Evolutionary conservation across 257 asterid genomes (phyloP).

Genomic region (Striga asiatica): DNA sequence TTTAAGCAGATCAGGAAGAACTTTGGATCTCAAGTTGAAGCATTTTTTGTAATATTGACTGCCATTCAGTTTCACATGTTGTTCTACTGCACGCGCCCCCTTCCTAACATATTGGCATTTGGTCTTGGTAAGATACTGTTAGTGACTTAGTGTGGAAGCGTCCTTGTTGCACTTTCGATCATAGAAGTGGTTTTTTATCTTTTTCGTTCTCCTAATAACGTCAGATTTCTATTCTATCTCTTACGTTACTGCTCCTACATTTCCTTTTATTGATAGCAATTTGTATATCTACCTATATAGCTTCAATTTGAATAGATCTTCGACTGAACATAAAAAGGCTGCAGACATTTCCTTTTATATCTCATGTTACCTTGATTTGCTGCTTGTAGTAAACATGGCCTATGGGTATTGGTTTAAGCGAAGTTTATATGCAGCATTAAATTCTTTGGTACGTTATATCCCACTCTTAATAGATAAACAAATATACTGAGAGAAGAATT

Average conservation of each 20-base stretch:
- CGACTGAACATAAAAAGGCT: background rate
- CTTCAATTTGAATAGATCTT: background rate
- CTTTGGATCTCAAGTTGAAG: conserved; percentile 89
- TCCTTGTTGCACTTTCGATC: no score
- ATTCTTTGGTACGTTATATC: conserved; percentile 57
- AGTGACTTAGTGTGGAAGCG: background rate
- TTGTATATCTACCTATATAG: background rate
- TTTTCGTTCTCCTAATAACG: background rate
- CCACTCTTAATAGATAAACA: background rate
- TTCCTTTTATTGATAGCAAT: background rate
- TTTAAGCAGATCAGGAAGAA: conserved; percentile 68
- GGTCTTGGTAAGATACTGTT: conserved; percentile 49
- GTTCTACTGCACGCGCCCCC: conserved; percentile 95
- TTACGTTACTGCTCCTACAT: background rate
- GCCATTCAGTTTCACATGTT: conserved; percentile 78
- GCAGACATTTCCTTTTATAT: background rate
- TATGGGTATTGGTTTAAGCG: conserved; percentile 80
- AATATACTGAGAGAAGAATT: background rate
- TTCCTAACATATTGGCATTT: conserved; percentile 87
- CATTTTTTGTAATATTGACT: conserved; percentile 70
- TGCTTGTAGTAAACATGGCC: conserved; percentile 72
- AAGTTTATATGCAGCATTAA: conserved; percentile 67
- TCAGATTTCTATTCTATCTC: background rate
- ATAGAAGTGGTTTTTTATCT: no score
- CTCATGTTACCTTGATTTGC: conserved; percentile 18